Base-by-base conservation (phyloP, 1,139 yeast genomes). In the Geotrichum candidum region DNA sequence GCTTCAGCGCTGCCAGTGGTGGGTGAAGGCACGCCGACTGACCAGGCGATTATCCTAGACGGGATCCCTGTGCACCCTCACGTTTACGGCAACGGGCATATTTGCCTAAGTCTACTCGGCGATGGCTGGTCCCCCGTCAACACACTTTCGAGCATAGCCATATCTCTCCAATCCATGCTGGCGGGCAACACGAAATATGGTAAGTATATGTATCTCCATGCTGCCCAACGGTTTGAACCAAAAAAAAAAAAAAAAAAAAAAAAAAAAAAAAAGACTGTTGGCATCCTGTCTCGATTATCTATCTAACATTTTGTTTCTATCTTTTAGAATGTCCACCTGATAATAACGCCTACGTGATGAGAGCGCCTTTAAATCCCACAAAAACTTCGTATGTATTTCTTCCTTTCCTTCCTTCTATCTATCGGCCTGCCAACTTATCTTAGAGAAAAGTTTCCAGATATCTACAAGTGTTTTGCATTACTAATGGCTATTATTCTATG, bases 61-160 rank as follows among this genome's bases (percentile, higher is more conserved):
- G 68, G 66, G 38, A 78, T 86, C 6, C 92, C 92, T 0, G 66
- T 84, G 1, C 91, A 87, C 69, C 92, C 92, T 0, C 92, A 87
- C 69, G 78, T 87, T 1, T 87, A 87, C 69, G 80, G 86, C 51
- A 87, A 87, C 68, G 94, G 92, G 0, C 91, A 87, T 68, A 86
- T 87, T 18, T 87, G 94, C 70, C 75, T 67, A 46, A 75, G 73
- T 57, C 65, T 73, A 5, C 73, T 87, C 35, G 90, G 88, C 0
- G 80, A 82, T 7, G 88, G 82, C 55, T 87, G 94, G 94, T 80
- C 90, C 0, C 92, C 92, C 0, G 86, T 86, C 0, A 86, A 87
- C 64, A 79, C 84, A 0, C 76, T 86, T 2, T 79, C 79, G 56
- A 77, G 84, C 6, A 77, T 85, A 0, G 73, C 84, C 27, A 66